Evolutionary conservation across 2,329 filamentous ascomycete species (phyloP).

Genomic region (Cladobotryum protrusum): DNA sequence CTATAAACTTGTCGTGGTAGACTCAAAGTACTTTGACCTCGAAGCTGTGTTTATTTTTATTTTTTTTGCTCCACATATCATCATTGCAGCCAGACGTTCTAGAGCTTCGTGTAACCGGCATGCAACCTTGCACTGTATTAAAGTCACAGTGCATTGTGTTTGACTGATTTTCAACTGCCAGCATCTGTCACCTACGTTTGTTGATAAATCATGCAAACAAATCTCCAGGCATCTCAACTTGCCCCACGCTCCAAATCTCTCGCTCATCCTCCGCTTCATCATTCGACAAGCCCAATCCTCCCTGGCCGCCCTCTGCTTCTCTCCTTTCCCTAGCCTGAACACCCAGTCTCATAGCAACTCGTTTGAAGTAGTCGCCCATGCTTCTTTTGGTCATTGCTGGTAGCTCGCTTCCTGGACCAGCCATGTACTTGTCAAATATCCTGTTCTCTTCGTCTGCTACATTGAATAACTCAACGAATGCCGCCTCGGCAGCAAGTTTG

Average conservation of each 20-base stretch:
- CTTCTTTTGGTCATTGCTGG: conserved; percentile 71
- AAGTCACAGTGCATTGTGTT: too few relatives aligned
- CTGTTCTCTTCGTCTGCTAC: conserved; percentile 81
- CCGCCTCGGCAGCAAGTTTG: conserved; percentile 90
- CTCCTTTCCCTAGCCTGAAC: conserved; percentile 80
- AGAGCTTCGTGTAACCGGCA: too few relatives aligned
- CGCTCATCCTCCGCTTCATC: conserved; percentile 92
- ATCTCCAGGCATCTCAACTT: conserved; percentile 70
- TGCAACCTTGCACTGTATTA: too few relatives aligned
- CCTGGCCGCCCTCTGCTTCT: conserved; percentile 85
- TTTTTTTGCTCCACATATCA: too few relatives aligned
- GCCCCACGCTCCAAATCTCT: conserved; percentile 93
- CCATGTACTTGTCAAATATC: conserved; percentile 88
- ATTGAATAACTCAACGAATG: conserved; percentile 84
- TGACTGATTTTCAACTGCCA: too few relatives aligned
- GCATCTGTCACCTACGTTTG: too few relatives aligned
- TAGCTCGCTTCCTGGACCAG: conserved; percentile 58
- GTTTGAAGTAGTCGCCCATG: conserved; percentile 96
- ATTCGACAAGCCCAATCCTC: conserved; percentile 76
- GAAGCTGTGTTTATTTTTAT: too few relatives aligned
- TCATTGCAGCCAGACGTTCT: too few relatives aligned
- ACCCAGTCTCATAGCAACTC: conserved; percentile 79
- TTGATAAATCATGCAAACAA: conserved; percentile 34
- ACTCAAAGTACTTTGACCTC: too few relatives aligned
- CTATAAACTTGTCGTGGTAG: too few relatives aligned